Conservation (phyloP, 2,329 filamentous ascomycete genomes). For the Alternaria atra region DNA sequence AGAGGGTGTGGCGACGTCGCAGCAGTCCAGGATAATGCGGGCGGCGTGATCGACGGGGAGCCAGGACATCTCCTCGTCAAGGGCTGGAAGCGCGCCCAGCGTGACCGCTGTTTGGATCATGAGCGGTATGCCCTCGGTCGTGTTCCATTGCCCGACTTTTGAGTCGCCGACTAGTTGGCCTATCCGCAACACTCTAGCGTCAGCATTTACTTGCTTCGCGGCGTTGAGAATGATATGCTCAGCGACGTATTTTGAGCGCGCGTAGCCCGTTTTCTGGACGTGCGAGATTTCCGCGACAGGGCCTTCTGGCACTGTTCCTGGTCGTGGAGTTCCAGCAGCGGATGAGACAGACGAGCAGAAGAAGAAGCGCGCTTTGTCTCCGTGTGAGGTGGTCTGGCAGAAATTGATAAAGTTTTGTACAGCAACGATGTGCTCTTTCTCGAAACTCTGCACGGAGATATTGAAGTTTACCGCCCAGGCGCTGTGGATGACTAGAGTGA, state of each 20-base stretch:
- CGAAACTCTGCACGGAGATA: conserved; percentile 61
- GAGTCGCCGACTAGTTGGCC: conserved; percentile 62
- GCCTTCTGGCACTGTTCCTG: conserved; percentile 49
- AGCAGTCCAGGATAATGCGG: conserved; percentile 38
- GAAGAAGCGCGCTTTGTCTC: conserved; percentile 51
- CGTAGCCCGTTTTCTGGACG: conserved; percentile 63
- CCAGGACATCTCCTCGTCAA: conserved; percentile 56
- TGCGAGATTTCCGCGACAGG: conserved; percentile 47
- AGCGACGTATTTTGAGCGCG: conserved; percentile 60
- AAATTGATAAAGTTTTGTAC: conserved; percentile 57
- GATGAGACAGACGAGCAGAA: conserved; percentile 60
- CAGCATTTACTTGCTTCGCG: conserved; percentile 15
- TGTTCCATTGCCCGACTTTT: conserved; percentile 58
- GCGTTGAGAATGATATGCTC: conserved; percentile 55
- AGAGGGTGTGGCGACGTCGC: not conserved
- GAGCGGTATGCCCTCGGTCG: conserved; percentile 60
- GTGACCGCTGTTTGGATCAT: conserved; percentile 60
- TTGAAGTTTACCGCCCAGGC: conserved; percentile 69
- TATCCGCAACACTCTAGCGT: conserved; percentile 52
- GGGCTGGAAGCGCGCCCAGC: conserved; percentile 57
- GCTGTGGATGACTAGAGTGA: conserved; percentile 60
- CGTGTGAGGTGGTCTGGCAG: conserved; percentile 44
- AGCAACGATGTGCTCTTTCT: conserved; percentile 56
- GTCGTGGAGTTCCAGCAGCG: conserved; percentile 52
- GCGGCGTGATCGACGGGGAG: conserved; percentile 57